Evolutionary conservation across 164 flowering plant species (phyloP), one percentile per base, ranked within the genome.

Genomic region (Pachysandra terminalis): DNA sequence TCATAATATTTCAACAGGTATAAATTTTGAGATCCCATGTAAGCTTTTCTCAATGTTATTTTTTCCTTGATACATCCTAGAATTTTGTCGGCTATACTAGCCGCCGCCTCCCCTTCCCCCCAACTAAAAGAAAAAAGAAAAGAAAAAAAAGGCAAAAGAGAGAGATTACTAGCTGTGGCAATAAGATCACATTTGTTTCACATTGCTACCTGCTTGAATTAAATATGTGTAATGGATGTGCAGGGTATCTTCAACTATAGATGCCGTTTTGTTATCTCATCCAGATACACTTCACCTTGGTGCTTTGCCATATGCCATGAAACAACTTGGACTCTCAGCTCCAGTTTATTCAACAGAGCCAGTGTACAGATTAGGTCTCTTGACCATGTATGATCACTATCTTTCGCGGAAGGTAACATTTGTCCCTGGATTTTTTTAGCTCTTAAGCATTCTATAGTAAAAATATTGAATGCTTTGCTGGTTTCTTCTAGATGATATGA

Each of bases 301-400:
- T n/a, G 97, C 96, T 59, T 77, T 94, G 58, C 93, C 98, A 0
- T 94, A 91, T 78, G 97, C 97, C 41, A 82, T 84, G 87, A 91
- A 91, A 66, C 85, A 91, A n/a, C 58, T 90, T 64, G 96, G 96
- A 9, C 90, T 94, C 27, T 81, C 84, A 61, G 97, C 96, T 59
- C 93, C 93, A 0, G 88, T 94, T 74, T 94, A 76, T 83, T 74
- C 90, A 12, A 94, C 98, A 4, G 98, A 91, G 68, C 98, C 98
- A 9, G 97, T 91, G 9, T 82, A 77, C 68, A 82, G 97, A 83
- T 65, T 94, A 69, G 98, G 98, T 15, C 86, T 90, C 23, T 85
- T 95, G 60, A 89, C 96, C 15, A 85, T 95, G 96, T 95, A 95
- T 56, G 98, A 95, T 80, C 96, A 91, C 77, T 92, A 81, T 70